Base-by-base conservation (phyloP, 345 rosid genomes). In the Brassica carinata region DNA sequence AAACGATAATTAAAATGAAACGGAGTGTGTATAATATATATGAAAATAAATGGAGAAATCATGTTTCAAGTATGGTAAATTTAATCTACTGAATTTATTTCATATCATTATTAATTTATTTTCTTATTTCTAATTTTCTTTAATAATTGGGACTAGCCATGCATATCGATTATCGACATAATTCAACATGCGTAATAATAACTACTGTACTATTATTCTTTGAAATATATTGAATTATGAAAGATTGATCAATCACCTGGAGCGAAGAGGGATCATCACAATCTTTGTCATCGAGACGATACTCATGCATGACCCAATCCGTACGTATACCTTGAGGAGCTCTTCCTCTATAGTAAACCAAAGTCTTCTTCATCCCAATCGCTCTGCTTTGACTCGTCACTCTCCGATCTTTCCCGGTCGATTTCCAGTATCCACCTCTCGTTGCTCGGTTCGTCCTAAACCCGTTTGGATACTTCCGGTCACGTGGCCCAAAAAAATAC, bases 261-360 rank as follows among this genome's bases (percentile, higher is more conserved):
- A 94, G 87, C 2, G 89, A 91, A 7, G 91, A 85, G 53, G 87
- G 81, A 64, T 94, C 98, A 1, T 92, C 97, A 17, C 82, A 90
- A 38, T 94, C 96, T 38, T 91, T 94, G 71, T 94, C 98, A 30
- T 90, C 92, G 4, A 94, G 96, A 62, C 97, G 93, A 81, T 94
- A 94, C 71, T 94, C 98, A 64, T 94, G 98, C 98, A 94, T 94
- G 0, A 94, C 94, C 98, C 97, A 92, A 51, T 94, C 93, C 0
- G 98, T 94, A 78, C 98, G 78, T 0, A 90, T 81, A 7, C 98
- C 98, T 27, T 94, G 98, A 67, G 98, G 98, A 68, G 98, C 98
- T 61, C 98, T 86, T 5, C 98, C 98, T 80, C 82, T 53, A 81
- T 94, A 94, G 72, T 94, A 94, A 72, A 94, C 98, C 87, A 94